These are phyloP conservation scores for Cokeromyces recurvatus DNA, from an alignment of 371 early-diverging fungal genomes.

Conservation along the genomic window DNA sequence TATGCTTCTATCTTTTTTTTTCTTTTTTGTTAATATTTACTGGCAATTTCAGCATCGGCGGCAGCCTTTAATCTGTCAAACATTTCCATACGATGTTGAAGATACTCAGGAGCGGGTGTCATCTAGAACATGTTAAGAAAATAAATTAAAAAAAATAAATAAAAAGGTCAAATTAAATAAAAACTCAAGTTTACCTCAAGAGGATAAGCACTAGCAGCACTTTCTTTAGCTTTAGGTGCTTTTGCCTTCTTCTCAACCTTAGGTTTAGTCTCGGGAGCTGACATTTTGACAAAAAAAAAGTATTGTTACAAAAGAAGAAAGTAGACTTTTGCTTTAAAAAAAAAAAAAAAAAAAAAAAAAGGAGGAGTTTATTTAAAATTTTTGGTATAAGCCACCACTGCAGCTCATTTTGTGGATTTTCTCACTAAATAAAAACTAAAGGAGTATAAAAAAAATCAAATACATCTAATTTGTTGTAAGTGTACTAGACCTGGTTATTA, in stretches of 20 bases:
- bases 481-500: too few relatives aligned
- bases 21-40: too few relatives aligned
- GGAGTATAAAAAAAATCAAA: too few relatives aligned
- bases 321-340: too few relatives aligned
- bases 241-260: conserved; percentile 23
- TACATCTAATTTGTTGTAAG: too few relatives aligned
- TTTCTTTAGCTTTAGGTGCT: conserved; percentile 55
- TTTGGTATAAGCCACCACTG: too few relatives aligned
- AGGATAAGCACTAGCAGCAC: conserved; percentile 42
- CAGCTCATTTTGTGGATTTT: too few relatives aligned
- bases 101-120: conserved; percentile 74
- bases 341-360: too few relatives aligned
- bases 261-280: conserved; percentile 32
- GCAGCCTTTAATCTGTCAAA: conserved; percentile 84
- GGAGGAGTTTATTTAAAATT: too few relatives aligned
- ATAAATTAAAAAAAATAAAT: background rate
- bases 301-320: too few relatives aligned
- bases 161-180: background rate
- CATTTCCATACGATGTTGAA: conserved; percentile 85
- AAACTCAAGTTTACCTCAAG: conserved; percentile 53
- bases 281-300: conserved; percentile 31
- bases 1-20: too few relatives aligned
- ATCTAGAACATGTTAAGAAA: conserved; percentile 30
- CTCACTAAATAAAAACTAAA: too few relatives aligned
- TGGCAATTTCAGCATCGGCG: conserved; percentile 73